Percentiles rank a stretch among this genome's conserved stretches.
Evolutionary conservation across 2,329 filamentous ascomycete genomes (phyloP).

Genomic region (Trichoderma sp.): DNA sequence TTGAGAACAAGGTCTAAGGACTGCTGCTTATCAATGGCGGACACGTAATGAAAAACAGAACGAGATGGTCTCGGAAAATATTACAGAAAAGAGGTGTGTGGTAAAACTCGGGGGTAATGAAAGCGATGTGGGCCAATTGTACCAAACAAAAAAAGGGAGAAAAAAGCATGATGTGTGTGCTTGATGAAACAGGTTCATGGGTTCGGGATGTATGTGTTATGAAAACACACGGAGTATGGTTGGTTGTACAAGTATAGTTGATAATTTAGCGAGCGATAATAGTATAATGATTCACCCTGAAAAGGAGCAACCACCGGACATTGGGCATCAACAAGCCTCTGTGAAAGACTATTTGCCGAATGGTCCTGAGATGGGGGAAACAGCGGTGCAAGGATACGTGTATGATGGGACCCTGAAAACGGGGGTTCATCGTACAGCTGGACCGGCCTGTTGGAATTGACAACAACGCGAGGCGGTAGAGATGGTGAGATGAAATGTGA

Average conservation of each 20-base stretch:
- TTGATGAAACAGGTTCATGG: neutral
- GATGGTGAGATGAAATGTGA: neutral
- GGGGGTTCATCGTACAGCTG: neutral
- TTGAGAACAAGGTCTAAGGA: slow-evolving; percentile 20
- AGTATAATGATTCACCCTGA: neutral
- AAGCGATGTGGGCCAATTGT: neutral
- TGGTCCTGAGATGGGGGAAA: neutral
- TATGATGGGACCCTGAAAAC: neutral
- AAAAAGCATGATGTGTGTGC: neutral
- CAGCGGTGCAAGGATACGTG: slow-evolving; percentile 7
- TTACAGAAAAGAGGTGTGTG: neutral
- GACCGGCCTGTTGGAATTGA: slow-evolving; percentile 2
- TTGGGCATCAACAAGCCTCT: neutral
- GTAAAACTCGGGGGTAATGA: neutral
- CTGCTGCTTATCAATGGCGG: neutral
- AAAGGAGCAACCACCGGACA: neutral
- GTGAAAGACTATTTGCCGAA: neutral
- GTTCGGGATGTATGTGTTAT: neutral
- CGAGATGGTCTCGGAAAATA: slow-evolving; percentile 9
- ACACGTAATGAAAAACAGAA: slow-evolving; percentile 8
- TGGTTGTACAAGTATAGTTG: slow-evolving; percentile 4
- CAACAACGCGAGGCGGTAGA: neutral
- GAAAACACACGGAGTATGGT: neutral
- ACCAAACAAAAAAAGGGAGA: neutral
- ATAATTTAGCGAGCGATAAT: slow-evolving; percentile 6